Percentiles rank a stretch among this genome's conserved stretches.
phyloP scores from a whole-genome alignment of 345 rosid genomes.

The Euclidium syriacum region DNA sequence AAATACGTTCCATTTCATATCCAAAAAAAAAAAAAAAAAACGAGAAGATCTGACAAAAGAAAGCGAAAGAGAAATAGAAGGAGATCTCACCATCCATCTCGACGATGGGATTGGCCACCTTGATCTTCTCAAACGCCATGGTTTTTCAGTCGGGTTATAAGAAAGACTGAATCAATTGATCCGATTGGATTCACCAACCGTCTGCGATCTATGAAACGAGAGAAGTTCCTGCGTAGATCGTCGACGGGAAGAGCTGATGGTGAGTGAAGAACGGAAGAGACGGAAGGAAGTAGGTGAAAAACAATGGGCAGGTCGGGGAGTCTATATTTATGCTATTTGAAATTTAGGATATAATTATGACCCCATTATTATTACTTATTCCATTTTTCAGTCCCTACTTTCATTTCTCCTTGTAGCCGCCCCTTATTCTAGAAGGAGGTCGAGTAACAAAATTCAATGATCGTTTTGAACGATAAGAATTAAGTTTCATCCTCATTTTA shows the following conservation, averaged over 20 bases:
- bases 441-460: background rate
- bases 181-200: background rate
- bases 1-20: background rate
- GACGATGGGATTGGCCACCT: slow-evolving; percentile 89
- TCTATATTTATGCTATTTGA: slow-evolving; percentile 13
- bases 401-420: background rate
- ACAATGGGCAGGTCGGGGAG: background rate
- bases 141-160: background rate
- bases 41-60: slow-evolving; percentile 1
- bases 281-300: slow-evolving; percentile 11
- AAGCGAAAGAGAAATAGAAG: background rate
- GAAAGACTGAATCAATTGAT: background rate
- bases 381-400: background rate
- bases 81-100: slow-evolving; percentile 89
- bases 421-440: background rate
- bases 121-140: slow-evolving; percentile 87
- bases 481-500: too few species aligned
- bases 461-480: too few species aligned
- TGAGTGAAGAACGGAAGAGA: background rate
- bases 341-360: background rate
- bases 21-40: background rate
- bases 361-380: background rate
- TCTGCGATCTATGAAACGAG: background rate
- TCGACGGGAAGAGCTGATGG: background rate
- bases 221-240: slow-evolving; percentile 1